These are phyloP conservation scores for Astrephomene gubernaculifera DNA, from an alignment of 139 green algal species.

Conservation along the genomic window DNA sequence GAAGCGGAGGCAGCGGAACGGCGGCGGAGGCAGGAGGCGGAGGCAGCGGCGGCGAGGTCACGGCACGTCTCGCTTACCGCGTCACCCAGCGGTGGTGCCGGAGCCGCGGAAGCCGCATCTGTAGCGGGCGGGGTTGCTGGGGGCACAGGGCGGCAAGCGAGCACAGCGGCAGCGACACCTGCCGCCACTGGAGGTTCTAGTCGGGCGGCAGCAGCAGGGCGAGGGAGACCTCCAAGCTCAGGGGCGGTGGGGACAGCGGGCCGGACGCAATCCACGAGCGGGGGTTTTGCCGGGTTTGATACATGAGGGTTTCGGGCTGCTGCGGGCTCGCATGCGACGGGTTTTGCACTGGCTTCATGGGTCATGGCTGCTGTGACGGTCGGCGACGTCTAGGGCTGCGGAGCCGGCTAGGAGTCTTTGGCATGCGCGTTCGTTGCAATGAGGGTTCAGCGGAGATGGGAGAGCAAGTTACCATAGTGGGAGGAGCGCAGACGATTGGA, in stretches of 20 bases:
- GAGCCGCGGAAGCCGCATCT: background rate
- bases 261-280: background rate
- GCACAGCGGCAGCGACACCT: background rate
- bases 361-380: no score
- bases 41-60: slow-evolving; percentile 6
- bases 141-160: background rate
- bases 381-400: no score
- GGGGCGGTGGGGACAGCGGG: background rate
- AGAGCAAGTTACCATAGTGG: no score
- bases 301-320: no score
- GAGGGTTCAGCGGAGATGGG: no score
- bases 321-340: no score
- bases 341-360: no score
- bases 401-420: no score
- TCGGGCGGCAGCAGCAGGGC: background rate
- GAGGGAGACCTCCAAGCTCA: background rate
- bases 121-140: background rate
- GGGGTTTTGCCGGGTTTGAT: slow-evolving; percentile 21
- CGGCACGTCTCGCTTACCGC: slow-evolving; percentile 8
- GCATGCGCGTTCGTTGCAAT: no score
- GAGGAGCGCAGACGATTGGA: no score
- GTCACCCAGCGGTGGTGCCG: no score
- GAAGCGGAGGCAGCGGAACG: background rate
- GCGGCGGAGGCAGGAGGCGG: slow-evolving; percentile 11
- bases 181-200: background rate